These are phyloP conservation scores for Neurospora terricola DNA, from an alignment of 495 filamentous ascomycete genomes.

Conservation along the genomic window DNA sequence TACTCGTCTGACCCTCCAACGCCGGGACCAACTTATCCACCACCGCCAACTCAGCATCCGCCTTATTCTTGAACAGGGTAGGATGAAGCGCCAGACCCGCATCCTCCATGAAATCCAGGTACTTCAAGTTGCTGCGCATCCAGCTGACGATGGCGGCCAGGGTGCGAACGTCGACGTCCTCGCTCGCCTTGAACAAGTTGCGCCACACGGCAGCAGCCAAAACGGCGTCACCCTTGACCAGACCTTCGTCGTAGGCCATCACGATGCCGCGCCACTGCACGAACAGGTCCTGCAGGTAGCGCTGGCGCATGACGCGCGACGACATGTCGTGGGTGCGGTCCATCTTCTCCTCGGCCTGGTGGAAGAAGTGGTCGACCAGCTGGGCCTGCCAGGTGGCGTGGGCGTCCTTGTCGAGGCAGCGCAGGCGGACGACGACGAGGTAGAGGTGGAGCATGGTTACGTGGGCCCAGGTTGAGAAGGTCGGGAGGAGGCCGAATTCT, in stretches of 20 bases:
- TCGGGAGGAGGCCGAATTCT: constrained; percentile 59
- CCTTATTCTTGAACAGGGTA: constrained; percentile 30
- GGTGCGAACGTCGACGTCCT: constrained; percentile 58
- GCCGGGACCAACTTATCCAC: constrained; percentile 25
- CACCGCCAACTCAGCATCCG: constrained; percentile 28
- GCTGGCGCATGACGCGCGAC: constrained; percentile 57
- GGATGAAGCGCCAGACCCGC: constrained; percentile 29
- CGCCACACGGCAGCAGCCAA: constrained; percentile 85
- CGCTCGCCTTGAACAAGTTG: constrained; percentile 73
- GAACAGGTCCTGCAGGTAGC: constrained; percentile 86
- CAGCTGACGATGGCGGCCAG: constrained; percentile 70
- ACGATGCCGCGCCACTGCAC: constrained; percentile 81
- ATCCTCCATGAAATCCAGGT: constrained; percentile 55
- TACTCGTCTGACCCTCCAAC: constrained; percentile 13
- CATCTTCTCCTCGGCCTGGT: constrained; percentile 84
- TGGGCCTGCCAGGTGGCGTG: constrained; percentile 32
- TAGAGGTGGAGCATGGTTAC: constrained; percentile 95
- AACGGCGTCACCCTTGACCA: constrained; percentile 74
- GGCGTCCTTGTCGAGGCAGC: constrained; percentile 52
- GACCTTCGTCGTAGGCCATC: constrained; percentile 77
- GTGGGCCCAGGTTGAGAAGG: constrained; percentile 92
- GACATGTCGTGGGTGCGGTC: constrained; percentile 54
- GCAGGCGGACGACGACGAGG: constrained; percentile 76
- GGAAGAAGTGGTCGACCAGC: constrained; percentile 87
- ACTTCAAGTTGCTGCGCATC: constrained; percentile 57